Base-by-base conservation (phyloP, 2,329 filamentous ascomycete species). In the Colletotrichum echinochloae region DNA sequence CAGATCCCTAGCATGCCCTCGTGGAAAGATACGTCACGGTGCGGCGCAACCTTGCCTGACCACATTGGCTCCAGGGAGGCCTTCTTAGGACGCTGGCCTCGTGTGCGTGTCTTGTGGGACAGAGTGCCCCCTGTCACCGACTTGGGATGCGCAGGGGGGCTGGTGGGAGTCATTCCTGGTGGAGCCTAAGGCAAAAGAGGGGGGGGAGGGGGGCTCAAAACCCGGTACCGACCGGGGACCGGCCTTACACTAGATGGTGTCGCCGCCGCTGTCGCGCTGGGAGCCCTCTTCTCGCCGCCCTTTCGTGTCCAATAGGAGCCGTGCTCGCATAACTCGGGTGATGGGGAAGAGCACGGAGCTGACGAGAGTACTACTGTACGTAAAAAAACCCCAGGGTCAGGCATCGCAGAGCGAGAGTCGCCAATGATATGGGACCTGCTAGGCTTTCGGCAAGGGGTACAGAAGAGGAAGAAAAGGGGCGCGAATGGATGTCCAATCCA, bases 361-460 rank as follows among this genome's bases (percentile, higher is more conserved):
- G n/a, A 51, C 33, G 46, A 67, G 64, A 67, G 68, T n/a, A n/a
- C n/a, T n/a, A n/a, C n/a, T n/a, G n/a, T n/a, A n/a, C n/a, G n/a
- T n/a, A n/a, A n/a, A 65, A 54, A 37, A 54, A 65, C 60, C 23
- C n/a, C 67, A 62, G 56, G 49, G 26, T 44, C 60, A 71, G 55
- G 66, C 60, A 51, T 61, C 60, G 49, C 56, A 72, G 44, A 26
- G 49, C 26, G 74, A 74, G 64, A 72, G 68, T 76, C 20, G 74
- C 75, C 39, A 69, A 74, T 68, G 72, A 63, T 70, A 75, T 69
- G 74, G 75, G 23, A 73, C 66, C 35, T 56, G 33, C 33, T 61
- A n/a, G 63, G 67, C 62, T 52, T 66, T 70, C 67, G 39, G 35
- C 57, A 39, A 62, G 64, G 64, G 62, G 55, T 35, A 60, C 59